Conservation (phyloP, 1,284 basidiomycete species). For the Prillingera fragicola region DNA sequence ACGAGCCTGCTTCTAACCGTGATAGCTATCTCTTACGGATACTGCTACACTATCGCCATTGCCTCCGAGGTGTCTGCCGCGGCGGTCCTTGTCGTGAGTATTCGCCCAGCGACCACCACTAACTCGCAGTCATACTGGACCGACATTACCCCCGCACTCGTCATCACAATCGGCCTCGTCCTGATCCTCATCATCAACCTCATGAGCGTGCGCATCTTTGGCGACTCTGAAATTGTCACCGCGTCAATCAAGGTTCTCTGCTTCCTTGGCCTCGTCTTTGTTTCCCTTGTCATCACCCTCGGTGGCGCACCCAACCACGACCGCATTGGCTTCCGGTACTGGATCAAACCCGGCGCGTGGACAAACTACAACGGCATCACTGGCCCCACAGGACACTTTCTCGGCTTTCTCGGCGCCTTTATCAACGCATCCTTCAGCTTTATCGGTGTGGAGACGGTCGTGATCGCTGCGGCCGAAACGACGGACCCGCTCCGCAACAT, state of each 20-base stretch:
- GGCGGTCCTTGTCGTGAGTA: slow-evolving; percentile 11
- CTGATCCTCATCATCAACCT: slow-evolving; percentile 10
- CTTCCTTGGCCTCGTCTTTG: slow-evolving; percentile 21
- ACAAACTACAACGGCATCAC: background rate
- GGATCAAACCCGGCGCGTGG: too few species aligned
- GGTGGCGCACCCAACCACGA: slow-evolving; percentile 31
- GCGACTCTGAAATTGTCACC: slow-evolving; percentile 21
- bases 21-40: too few species aligned
- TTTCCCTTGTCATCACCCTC: slow-evolving; percentile 30
- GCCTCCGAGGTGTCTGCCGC: slow-evolving; percentile 13
- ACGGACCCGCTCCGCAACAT: slow-evolving; percentile 11
- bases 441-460: slow-evolving; percentile 20
- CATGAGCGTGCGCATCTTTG: slow-evolving; percentile 20
- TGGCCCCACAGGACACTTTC: slow-evolving; percentile 18
- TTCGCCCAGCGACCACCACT: background rate
- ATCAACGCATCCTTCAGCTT: slow-evolving; percentile 27
- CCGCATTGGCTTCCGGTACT: slow-evolving; percentile 28
- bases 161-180: slow-evolving; percentile 6
- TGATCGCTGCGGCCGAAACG: slow-evolving; percentile 16
- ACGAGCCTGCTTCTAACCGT: too few species aligned
- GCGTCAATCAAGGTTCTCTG: slow-evolving; percentile 25
- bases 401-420: slow-evolving; percentile 26
- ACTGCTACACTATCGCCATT: too few species aligned
- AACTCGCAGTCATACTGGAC: slow-evolving; percentile 8
- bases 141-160: slow-evolving; percentile 7